These are phyloP conservation scores for Cucumis sativus DNA, from an alignment of 306 rosid species.

Conservation along the genomic window Cucumber_9930_V3 NC_026660.2:27053501-27054000, in stretches of 20 bases:
- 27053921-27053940: too few species aligned
- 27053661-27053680: background rate
- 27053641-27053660: slow-evolving; percentile 34
- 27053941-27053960: too few species aligned
- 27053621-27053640: slow-evolving; percentile 12
- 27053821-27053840: background rate
- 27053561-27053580: slow-evolving; percentile 19
- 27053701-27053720: slow-evolving; percentile 9
- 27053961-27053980: background rate
- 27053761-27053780: background rate
- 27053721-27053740: background rate
- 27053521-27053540: slow-evolving; percentile 23
- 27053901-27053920: background rate
- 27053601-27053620: slow-evolving; percentile 19
- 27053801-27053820: background rate
- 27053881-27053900: background rate
- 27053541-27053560: slow-evolving; percentile 37
- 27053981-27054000: background rate
- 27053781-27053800: background rate
- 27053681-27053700: background rate
- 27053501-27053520: slow-evolving; percentile 25
- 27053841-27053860: background rate
- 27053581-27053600: slow-evolving; percentile 16
- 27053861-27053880: background rate
- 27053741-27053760: background rate